Percentiles rank a stretch among this genome's conserved stretches.
Evolutionary conservation across 495 filamentous ascomycete genomes (phyloP).

Genomic region (Aspergillus sparsus): DNA sequence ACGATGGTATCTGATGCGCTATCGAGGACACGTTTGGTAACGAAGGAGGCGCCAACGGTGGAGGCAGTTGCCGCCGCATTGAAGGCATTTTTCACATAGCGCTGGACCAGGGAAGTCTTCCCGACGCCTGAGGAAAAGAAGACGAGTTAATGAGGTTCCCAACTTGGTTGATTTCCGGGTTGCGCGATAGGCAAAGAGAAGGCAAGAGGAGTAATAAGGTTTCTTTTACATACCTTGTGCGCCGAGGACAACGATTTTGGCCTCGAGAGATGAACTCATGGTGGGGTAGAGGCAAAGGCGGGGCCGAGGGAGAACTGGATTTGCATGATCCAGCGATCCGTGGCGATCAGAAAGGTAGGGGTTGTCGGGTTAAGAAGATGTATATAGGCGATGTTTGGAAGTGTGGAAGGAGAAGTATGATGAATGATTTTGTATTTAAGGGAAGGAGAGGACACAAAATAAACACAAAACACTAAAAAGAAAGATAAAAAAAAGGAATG

Average conservation of each 20-base stretch:
- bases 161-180: neutral
- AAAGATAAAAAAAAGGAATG: neutral
- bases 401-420: neutral
- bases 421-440: neutral
- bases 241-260: conserved; percentile 89
- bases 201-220: neutral
- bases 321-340: conserved; percentile 34
- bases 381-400: neutral
- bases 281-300: conserved; percentile 35
- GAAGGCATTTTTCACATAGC: conserved; percentile 81
- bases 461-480: conserved; percentile 3
- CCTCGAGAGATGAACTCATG: conserved; percentile 79
- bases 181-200: neutral
- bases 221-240: conserved; percentile 58
- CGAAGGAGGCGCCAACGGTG: conserved; percentile 90
- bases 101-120: conserved; percentile 89
- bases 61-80: conserved; percentile 66
- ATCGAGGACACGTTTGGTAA: conserved; percentile 90
- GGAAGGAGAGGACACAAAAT: neutral
- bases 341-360: conserved; percentile 9
- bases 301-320: conserved; percentile 30
- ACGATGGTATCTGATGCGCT: conserved; percentile 76
- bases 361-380: too few relatives aligned
- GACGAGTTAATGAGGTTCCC: conserved; percentile 5
- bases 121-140: conserved; percentile 65